phyloP scores from a whole-genome alignment of 108 stramenopile genomes.

The Pinguiococcus pyrenoidosus region DNA sequence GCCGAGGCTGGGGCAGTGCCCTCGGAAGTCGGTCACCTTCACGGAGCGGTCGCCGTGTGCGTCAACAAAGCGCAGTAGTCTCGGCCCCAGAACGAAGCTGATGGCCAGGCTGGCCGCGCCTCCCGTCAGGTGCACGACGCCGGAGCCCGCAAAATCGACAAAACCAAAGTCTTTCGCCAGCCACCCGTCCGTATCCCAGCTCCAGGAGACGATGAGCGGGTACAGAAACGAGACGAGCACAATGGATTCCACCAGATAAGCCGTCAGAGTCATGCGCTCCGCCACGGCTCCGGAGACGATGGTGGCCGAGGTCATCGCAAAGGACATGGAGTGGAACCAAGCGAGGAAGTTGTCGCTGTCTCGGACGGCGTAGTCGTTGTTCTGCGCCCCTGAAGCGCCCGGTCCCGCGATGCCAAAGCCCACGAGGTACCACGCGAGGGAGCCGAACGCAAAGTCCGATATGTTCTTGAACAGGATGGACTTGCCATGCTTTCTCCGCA shows the following conservation, averaged over 20 bases:
- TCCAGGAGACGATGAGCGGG: conserved; percentile 25
- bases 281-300: conserved; percentile 11
- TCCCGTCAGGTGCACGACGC: conserved; percentile 62
- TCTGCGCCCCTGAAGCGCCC: too few species aligned
- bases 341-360: background rate
- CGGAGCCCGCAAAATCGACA: conserved; percentile 65
- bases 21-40: conserved; percentile 5
- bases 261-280: conserved; percentile 1
- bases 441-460: conserved; percentile 7
- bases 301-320: conserved; percentile 1
- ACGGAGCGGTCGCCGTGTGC: too few species aligned
- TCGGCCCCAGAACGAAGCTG: conserved; percentile 16
- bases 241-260: conserved; percentile 1
- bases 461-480: conserved; percentile 16
- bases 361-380: background rate
- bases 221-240: conserved; percentile 2
- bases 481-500: conserved; percentile 3
- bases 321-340: background rate
- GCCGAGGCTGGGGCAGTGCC: conserved; percentile 2
- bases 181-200: conserved; percentile 5
- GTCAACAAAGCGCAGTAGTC: background rate
- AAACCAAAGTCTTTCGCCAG: conserved; percentile 47
- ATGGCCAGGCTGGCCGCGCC: conserved; percentile 65
- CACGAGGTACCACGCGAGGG: background rate
- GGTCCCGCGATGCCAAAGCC: background rate